Conservation (phyloP, 2,329 filamentous ascomycete species). For the Xylariaceae sp. region DNA sequence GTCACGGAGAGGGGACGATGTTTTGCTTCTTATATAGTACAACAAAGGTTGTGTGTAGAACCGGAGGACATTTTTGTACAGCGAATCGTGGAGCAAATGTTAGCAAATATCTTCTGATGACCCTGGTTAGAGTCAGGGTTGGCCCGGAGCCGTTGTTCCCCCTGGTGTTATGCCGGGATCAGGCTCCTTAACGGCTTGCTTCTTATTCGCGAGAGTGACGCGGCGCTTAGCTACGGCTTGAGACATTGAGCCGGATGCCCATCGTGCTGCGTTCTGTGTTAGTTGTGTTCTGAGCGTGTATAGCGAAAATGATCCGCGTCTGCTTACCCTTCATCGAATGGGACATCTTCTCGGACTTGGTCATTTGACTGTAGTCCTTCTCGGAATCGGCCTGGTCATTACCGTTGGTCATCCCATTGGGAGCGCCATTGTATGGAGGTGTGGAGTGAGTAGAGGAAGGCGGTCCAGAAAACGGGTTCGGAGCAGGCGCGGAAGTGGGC, state of each 20-base stretch:
- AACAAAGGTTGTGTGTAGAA: no score
- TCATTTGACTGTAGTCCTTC: slow-evolving; percentile 59
- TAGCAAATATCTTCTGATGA: no score
- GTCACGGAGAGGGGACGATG: no score
- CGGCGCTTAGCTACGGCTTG: slow-evolving; percentile 58
- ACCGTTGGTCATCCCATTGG: slow-evolving; percentile 26
- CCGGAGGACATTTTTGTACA: no score
- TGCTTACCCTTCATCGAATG: slow-evolving; percentile 60
- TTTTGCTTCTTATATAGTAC: no score
- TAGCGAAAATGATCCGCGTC: background rate
- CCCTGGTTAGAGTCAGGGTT: slow-evolving; percentile 8
- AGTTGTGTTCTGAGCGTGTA: no score
- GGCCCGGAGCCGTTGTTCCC: slow-evolving; percentile 1
- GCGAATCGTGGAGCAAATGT: no score
- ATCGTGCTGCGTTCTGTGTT: slow-evolving; percentile 46
- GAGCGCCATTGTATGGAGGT: slow-evolving; percentile 14
- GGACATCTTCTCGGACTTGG: slow-evolving; percentile 64
- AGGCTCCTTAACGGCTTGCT: slow-evolving; percentile 39
- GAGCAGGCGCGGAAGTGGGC: slow-evolving; percentile 12
- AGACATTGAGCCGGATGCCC: slow-evolving; percentile 58
- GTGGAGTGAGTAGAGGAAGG: slow-evolving; percentile 16
- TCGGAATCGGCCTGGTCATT: slow-evolving; percentile 35
- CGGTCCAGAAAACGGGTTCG: slow-evolving; percentile 20
- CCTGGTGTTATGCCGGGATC: slow-evolving; percentile 15
- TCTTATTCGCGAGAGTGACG: slow-evolving; percentile 57